Base-by-base conservation (phyloP, 192 early-diverging fungal genomes). In the Backusella liffmaniae region DNA sequence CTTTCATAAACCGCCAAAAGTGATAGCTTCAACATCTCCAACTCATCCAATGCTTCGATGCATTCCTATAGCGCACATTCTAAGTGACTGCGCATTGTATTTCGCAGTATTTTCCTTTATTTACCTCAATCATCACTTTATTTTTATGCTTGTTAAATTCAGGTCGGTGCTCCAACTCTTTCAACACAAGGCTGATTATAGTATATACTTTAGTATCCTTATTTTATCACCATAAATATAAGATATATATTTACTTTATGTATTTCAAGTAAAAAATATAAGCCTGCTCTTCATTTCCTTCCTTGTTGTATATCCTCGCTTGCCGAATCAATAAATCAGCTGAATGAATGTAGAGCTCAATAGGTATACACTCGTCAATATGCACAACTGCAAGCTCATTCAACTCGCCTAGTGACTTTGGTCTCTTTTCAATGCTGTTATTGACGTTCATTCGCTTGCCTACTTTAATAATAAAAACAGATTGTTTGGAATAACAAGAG, bases 261-360 rank as follows among this genome's bases (percentile, higher is more conserved):
- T 88, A 92, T 6, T 88, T 85, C 83, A 94, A 80, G 75, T 91
- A 92, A 37, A 88, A 80, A 7, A 92, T 83, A 68, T 94, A 94
- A 1, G 91, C 91, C 16, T 85, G 85, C 56, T 90, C 86, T 7
- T 90, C 73, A 70, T 94, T 89, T 73, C 87, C 82, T 76, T 94
- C 92, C 46, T 75, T 51, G n/a, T 86, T 77, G 76, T 92, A 92
- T 9, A 89, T 78, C 68, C 80, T 71, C 23, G 88, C 88, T 83
- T 90, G 86, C 42, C 77, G 82, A 23, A 82, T 81, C 12, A 86
- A 41, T 3, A 81, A 76, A 32, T 86, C 76, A 30, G 88, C 84
- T 3, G 86, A 79, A 5, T 84, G 82, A 75, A 86, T 74, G 72
- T 85, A 88, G 7, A 85, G 66, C 44, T 82, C 82, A 73, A 88